Base-by-base conservation (phyloP, 495 filamentous ascomycete genomes). In the Podospora bellae-mahoneyi region DNA sequence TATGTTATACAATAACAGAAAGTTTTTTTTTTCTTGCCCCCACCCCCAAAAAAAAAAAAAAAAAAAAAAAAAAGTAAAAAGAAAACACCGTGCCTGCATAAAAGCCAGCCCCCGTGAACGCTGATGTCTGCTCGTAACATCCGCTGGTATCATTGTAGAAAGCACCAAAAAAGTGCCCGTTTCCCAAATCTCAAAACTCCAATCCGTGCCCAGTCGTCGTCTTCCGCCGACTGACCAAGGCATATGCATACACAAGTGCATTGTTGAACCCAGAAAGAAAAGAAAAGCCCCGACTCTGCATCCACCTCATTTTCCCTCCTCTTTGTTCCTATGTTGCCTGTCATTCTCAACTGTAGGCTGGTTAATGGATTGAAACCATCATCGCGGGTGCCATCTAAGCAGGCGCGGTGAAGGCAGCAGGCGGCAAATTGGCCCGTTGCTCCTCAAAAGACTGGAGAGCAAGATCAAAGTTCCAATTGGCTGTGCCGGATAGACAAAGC, bases 381-480 rank as follows among this genome's bases (percentile, higher is more conserved):
- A 13, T 48, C 39, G 39, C 39, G 7, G 39, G 9, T 48, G 39
- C 39, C 13, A 48, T 48, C 62, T 71, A 74, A 20, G 56, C 66
- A 66, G 66, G 7, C 1, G 66, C 59, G 18, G 39, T 67, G 67
- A 84, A 84, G 10, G 81, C 82, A 16, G 75, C 69, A 3, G 76
- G 70, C 2, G 82, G 82, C 56, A 84, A 27, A 48, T 77, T 68
- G 1, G 72, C 77, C 75, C 78, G 86, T 64, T 82, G 82, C 64
- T 87, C 81, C 67, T 89, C 86, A 74, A 93, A 94, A 53, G 86
- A 85, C 65, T 81, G 80, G 70, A 90, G 79, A 0, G 91, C 92
- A 64, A 78, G 78, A n/a, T 89, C 85, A 53, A 90, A 84, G 74
- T 92, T 86, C 91, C 92, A 95, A 59, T 84, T 85, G 68, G 86